Percentiles rank a stretch among this genome's conserved stretches.
phyloP scores from a whole-genome alignment of 306 rosid species.

The Hippophae rhamnoides region DNA sequence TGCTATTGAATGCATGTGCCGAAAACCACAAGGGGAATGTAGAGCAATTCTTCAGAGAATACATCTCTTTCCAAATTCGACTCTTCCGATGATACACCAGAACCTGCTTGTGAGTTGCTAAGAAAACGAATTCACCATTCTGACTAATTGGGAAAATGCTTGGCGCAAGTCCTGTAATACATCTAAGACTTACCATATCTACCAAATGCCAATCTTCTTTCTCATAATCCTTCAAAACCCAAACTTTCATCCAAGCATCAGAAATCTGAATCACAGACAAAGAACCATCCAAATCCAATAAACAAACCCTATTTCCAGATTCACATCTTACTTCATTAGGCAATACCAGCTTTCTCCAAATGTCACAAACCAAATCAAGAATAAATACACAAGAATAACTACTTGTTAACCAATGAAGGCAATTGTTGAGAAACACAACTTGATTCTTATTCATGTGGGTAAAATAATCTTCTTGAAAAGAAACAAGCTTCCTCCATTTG shows the following conservation, averaged over 20 bases:
- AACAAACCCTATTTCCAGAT: constrained; percentile 48
- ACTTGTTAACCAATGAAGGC: constrained; percentile 70
- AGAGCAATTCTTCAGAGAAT: constrained; percentile 54
- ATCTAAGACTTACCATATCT: constrained; percentile 73
- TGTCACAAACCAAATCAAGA: constrained; percentile 59
- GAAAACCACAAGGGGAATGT: constrained; percentile 73
- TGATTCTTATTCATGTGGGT: constrained; percentile 78
- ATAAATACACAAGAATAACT: constrained; percentile 43
- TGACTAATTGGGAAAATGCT: constrained; percentile 77
- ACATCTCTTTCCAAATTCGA: constrained; percentile 81
- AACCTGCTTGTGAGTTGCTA: constrained; percentile 79
- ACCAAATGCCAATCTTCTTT: constrained; percentile 62
- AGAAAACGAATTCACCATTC: constrained; percentile 40
- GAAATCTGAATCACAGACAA: constrained; percentile 70
- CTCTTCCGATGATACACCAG: constrained; percentile 59
- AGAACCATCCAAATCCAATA: constrained; percentile 56
- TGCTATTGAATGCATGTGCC: constrained; percentile 61
- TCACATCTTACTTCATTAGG: constrained; percentile 40
- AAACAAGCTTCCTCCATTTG: constrained; percentile 70
- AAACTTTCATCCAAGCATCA: constrained; percentile 70
- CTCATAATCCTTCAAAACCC: constrained; percentile 58
- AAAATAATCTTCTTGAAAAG: constrained; percentile 60
- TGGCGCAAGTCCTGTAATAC: constrained; percentile 70
- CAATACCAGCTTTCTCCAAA: constrained; percentile 61
- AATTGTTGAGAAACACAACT: constrained; percentile 57